Conservation (phyloP, 805 yeast genomes). For the Zygosaccharomyces pseudorouxii region DNA sequence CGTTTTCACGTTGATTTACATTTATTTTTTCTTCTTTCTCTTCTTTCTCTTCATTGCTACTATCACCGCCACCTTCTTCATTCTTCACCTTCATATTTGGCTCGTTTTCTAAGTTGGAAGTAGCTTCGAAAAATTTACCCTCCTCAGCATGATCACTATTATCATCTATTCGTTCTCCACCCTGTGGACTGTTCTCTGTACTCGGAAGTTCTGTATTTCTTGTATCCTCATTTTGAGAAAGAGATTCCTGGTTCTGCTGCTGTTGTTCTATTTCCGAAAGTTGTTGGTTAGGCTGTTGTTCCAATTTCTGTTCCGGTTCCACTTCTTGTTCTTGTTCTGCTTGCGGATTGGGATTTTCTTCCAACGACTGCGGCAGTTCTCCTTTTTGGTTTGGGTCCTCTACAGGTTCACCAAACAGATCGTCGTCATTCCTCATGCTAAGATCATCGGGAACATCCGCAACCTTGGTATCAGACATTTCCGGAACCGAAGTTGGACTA, state of each 20-base stretch:
- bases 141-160: background rate
- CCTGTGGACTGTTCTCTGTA: background rate
- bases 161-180: conserved; percentile 1
- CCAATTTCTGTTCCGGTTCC: background rate
- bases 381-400: conserved; percentile 37
- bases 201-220: conserved; percentile 1
- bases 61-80: background rate
- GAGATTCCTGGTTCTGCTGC: background rate
- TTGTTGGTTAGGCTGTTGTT: background rate
- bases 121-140: background rate
- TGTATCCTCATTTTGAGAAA: background rate
- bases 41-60: background rate
- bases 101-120: background rate
- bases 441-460: conserved; percentile 15
- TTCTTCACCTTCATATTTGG: conserved; percentile 3
- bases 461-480: conserved; percentile 42
- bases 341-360: background rate
- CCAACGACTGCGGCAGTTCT: conserved; percentile 33
- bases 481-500: conserved; percentile 36
- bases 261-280: background rate
- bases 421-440: conserved; percentile 40
- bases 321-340: background rate
- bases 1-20: background rate
- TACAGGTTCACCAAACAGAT: conserved; percentile 28
- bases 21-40: background rate